Percentiles rank a stretch among this genome's conserved stretches.
phyloP scores from a whole-genome alignment of 2,329 filamentous ascomycete species.

The Pseudomassariella vexata region DNA sequence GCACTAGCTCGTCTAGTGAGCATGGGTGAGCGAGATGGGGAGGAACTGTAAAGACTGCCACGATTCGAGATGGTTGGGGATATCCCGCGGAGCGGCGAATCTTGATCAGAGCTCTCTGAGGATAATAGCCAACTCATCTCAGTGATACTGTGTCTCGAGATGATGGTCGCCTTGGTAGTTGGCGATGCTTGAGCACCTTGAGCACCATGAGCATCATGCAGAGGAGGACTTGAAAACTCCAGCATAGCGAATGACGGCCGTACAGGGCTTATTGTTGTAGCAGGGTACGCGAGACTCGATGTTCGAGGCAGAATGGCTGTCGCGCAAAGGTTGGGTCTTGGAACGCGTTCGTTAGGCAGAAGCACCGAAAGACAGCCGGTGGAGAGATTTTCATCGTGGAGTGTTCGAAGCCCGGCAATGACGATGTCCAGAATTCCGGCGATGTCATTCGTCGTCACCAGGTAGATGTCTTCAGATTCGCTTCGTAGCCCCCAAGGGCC shows the following conservation, averaged over 20 bases:
- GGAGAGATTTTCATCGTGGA: constrained; percentile 10
- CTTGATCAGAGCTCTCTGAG: constrained; percentile 7
- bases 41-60: not conserved
- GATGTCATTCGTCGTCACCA: constrained; percentile 21
- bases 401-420: constrained; percentile 15
- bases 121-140: constrained; percentile 21
- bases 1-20: not conserved
- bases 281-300: constrained; percentile 18
- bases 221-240: not conserved
- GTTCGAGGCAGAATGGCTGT: constrained; percentile 16
- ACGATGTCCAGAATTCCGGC: constrained; percentile 24
- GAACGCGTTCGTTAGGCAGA: constrained; percentile 10
- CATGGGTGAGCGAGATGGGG: not conserved
- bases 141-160: constrained; percentile 25
- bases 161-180: constrained; percentile 18
- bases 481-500: not conserved
- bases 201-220: too few species aligned
- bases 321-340: constrained; percentile 12
- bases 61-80: not conserved
- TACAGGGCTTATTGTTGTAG: constrained; percentile 22
- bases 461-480: constrained; percentile 7
- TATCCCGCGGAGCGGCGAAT: too few species aligned
- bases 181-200: too few species aligned
- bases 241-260: constrained; percentile 15
- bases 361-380: constrained; percentile 15